A percentile compares a stretch with the other conserved stretches of the same genome.
phyloP scores from a whole-genome alignment of 768 basidiomycete genomes.

The Kockovaella imperatae region DNA sequence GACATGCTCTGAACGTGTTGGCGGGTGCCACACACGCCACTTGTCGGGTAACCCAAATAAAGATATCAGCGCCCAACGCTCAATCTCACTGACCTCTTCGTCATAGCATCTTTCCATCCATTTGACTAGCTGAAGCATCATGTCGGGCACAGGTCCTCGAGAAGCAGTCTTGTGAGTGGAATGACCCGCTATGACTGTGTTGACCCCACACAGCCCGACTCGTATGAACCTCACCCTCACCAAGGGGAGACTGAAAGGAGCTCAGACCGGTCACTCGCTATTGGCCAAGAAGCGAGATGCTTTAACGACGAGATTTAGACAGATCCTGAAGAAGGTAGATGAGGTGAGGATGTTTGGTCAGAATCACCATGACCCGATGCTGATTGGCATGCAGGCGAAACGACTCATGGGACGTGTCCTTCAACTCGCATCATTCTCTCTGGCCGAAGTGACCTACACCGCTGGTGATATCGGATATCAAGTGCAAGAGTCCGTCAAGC shows the following conservation, averaged over 20 bases:
- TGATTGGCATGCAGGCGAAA: slow-evolving; percentile 63
- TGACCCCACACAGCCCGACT: slow-evolving; percentile 57
- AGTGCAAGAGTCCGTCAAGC: slow-evolving; percentile 89
- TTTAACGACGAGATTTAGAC: slow-evolving; percentile 83
- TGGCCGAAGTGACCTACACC: slow-evolving; percentile 96
- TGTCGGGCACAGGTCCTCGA: slow-evolving; percentile 84
- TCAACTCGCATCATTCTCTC: slow-evolving; percentile 96
- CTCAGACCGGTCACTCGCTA: slow-evolving; percentile 88
- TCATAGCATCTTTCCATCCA: no score
- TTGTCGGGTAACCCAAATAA: no score
- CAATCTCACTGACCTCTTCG: no score
- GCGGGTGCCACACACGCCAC: no score
- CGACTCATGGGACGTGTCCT: slow-evolving; percentile 98
- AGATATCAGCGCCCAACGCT: no score
- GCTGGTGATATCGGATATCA: slow-evolving; percentile 92
- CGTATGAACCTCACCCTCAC: slow-evolving; percentile 96
- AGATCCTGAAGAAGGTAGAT: slow-evolving; percentile 93
- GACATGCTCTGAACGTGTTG: no score
- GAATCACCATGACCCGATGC: background rate
- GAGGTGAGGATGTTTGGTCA: slow-evolving; percentile 55
- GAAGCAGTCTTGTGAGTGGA: slow-evolving; percentile 64
- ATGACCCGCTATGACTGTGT: background rate
- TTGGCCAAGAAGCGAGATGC: slow-evolving; percentile 98
- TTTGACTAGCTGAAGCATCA: no score
- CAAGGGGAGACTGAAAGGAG: slow-evolving; percentile 63